Percentiles rank a stretch among this genome's conserved stretches.
phyloP scores from a whole-genome alignment of 2,329 filamentous ascomycete genomes.

The Graphium sp. region DNA sequence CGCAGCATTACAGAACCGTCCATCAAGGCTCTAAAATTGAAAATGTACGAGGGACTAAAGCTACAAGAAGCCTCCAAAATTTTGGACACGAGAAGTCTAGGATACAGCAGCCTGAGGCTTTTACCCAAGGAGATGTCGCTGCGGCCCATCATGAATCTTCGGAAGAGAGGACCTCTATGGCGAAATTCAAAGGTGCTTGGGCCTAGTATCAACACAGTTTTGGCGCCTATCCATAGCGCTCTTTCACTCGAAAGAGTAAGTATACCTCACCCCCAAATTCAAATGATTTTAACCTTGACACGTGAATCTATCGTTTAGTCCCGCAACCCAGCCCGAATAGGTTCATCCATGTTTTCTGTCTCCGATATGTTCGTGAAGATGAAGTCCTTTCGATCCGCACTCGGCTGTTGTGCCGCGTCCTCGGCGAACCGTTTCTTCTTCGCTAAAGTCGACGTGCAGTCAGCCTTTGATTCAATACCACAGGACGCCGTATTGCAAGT shows the following conservation, averaged over 20 bases:
- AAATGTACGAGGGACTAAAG: conserved; percentile 67
- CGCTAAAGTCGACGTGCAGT: conserved; percentile 79
- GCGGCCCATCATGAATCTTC: conserved; percentile 76
- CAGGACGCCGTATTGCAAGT: conserved; percentile 57
- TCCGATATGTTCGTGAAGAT: conserved; percentile 63
- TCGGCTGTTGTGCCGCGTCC: conserved; percentile 29
- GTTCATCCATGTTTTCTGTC: conserved; percentile 66
- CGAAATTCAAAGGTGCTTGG: conserved; percentile 46
- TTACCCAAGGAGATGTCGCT: conserved; percentile 66
- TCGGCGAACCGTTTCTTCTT: conserved; percentile 60
- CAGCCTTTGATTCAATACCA: conserved; percentile 91
- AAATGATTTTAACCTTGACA: too few relatives aligned
- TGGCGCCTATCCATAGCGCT: conserved; percentile 59
- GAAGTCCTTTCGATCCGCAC: conserved; percentile 44
- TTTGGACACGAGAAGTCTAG: conserved; percentile 46
- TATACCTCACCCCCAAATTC: too few relatives aligned
- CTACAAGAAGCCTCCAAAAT: conserved; percentile 35
- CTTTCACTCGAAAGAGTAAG: conserved; percentile 63
- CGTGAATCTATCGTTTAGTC: neutral
- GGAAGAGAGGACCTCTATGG: conserved; percentile 38
- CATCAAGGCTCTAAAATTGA: conserved; percentile 45
- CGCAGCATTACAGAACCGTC: conserved; percentile 57
- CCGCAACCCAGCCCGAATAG: conserved; percentile 43
- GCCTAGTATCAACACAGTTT: conserved; percentile 26
- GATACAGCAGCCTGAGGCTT: conserved; percentile 63